Percentiles rank a stretch among this genome's conserved stretches.
phyloP scores from a whole-genome alignment of 225 moss, liverwort and hornwort species.

The Takakia lepidozioides region DNA sequence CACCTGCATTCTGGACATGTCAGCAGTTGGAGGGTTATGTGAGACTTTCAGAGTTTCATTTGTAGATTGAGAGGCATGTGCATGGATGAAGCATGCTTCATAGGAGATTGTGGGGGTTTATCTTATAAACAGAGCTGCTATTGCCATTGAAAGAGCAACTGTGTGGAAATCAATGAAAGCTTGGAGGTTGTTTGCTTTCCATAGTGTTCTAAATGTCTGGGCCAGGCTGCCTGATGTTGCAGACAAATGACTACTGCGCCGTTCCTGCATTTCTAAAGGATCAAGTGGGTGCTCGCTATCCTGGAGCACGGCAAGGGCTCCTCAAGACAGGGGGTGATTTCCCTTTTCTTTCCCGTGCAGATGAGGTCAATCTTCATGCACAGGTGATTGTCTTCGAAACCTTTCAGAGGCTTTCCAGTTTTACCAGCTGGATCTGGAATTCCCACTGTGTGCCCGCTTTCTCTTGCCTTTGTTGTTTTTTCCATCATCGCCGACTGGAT shows the following conservation, averaged over 20 bases:
- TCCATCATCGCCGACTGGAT: not conserved
- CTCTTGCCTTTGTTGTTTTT: not conserved
- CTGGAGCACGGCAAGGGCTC: conserved; percentile 83
- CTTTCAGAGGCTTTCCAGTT: not conserved
- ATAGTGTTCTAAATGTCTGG: too few species aligned
- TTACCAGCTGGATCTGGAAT: not conserved
- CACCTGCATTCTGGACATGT: too few species aligned
- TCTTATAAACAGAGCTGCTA: too few species aligned
- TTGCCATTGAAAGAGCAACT: too few species aligned
- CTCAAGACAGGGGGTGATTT: conserved; percentile 94
- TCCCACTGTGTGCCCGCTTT: not conserved
- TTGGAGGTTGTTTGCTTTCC: too few species aligned
- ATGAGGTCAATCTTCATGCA: conserved; percentile 92
- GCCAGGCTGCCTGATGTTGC: conserved; percentile 6
- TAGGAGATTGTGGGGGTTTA: too few species aligned
- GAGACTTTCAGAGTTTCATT: too few species aligned
- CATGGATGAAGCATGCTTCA: too few species aligned
- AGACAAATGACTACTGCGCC: conserved; percentile 97
- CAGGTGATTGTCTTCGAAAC: conserved; percentile 54
- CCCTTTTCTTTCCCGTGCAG: conserved; percentile 95
- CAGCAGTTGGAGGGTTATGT: too few species aligned
- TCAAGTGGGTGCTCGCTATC: conserved; percentile 75
- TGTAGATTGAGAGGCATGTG: too few species aligned
- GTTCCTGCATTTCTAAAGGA: conserved; percentile 80
- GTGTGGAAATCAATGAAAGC: too few species aligned